phyloP scores from a whole-genome alignment of 371 early-diverging fungal species.

The Mucor irregularis region DNA sequence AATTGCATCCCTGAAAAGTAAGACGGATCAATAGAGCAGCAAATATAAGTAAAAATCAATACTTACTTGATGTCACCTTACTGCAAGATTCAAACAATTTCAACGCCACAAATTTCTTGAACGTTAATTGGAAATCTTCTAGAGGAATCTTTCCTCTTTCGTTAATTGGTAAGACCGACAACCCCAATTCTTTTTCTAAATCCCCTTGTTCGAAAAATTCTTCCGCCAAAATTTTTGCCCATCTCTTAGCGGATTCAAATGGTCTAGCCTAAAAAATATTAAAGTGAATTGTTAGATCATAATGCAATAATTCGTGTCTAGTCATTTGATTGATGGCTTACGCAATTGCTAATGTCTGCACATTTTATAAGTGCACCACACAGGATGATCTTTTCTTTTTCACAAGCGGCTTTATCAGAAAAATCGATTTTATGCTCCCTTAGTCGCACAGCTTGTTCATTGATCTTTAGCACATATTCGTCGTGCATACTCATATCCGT shows the following conservation, averaged over 20 bases:
- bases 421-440: slow-evolving; percentile 25
- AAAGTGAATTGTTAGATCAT: neutral
- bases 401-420: slow-evolving; percentile 13
- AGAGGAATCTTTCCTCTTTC: slow-evolving; percentile 39
- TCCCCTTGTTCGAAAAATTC: slow-evolving; percentile 72
- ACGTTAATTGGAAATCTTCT: slow-evolving; percentile 44
- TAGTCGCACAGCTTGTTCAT: slow-evolving; percentile 56
- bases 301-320: no score
- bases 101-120: slow-evolving; percentile 38
- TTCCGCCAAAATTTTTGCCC: slow-evolving; percentile 60
- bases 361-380: slow-evolving; percentile 82
- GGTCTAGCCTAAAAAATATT: slow-evolving; percentile 55
- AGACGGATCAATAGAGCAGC: neutral
- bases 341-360: slow-evolving; percentile 82
- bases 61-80: slow-evolving; percentile 34
- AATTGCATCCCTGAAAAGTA: slow-evolving; percentile 36
- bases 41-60: neutral
- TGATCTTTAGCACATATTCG: slow-evolving; percentile 72
- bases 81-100: slow-evolving; percentile 40
- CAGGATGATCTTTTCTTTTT: slow-evolving; percentile 45
- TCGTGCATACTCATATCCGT: slow-evolving; percentile 88
- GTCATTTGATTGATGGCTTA: no score
- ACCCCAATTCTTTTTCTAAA: slow-evolving; percentile 63
- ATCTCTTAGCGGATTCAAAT: slow-evolving; percentile 58
- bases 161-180: slow-evolving; percentile 43